Evolutionary conservation across 208 protist species (phyloP), one percentile per base, ranked within the genome.

Genomic region (Crithidia sp.): DNA sequence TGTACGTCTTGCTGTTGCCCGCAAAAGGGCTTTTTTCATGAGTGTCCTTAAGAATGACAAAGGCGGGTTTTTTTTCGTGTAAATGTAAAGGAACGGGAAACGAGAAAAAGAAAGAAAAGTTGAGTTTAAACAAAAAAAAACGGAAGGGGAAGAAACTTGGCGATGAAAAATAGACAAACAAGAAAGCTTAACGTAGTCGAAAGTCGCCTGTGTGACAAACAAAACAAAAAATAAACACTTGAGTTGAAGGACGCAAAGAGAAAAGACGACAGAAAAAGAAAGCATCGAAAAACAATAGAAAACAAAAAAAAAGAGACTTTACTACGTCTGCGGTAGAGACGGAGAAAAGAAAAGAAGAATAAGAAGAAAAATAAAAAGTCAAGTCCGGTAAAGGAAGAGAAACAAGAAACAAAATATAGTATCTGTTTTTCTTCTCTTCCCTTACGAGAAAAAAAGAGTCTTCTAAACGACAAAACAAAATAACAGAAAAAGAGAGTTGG

Each of bases 191-290:
- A 28, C 28, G 28, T 28, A 28, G 28, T 28, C 28, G 28, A 28
- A 28, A 28, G 28, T 13, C 45, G 45, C 45, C 45, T 14, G 7
- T 13, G 9, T 49, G 7, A 13, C 45, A 13, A 49, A 49, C 45
- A 49, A 49, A 7, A 49, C 45, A 14, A 56, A 28, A 28, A 28
- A 28, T 28, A 28, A 28, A 28, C 28, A 28, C 28, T 28, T 28
- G 28, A 28, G 28, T 28, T 28, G 28, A 28, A 28, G 28, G 28
- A 28, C 28, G 28, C 28, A 28, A 28, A 28, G 49, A 58, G 16
- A 58, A 58, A 58, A 58, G 12, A 58, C 16, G 28, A 58, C 17
- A 9, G 8, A 58, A 58, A 76, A n/a, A 37, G 61, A 14, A 47
- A 50, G 40, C 7, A 13, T 49, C 12, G 12, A 49, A 49, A 13